phyloP scores from a whole-genome alignment of 2,329 filamentous ascomycete genomes.

The Magnaporthiopsis rhizophila region DNA sequence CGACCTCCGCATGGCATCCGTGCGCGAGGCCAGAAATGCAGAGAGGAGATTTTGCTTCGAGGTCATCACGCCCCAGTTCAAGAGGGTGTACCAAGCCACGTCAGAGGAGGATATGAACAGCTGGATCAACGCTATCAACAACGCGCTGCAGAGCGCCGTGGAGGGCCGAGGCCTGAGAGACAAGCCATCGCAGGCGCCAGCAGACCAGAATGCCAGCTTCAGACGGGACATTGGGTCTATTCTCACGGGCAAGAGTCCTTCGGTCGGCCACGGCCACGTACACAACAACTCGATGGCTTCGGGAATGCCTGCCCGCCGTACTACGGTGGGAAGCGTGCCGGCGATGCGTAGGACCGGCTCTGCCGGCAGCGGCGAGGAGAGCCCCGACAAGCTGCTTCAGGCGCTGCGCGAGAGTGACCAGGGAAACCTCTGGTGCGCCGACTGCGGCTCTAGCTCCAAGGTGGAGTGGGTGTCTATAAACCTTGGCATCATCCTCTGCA shows the following conservation, averaged over 20 bases:
- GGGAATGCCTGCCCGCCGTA: slow-evolving; percentile 67
- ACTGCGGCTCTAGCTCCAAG: slow-evolving; percentile 85
- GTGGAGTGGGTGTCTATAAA: slow-evolving; percentile 99
- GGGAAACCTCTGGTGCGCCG: slow-evolving; percentile 88
- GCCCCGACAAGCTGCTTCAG: slow-evolving; percentile 78
- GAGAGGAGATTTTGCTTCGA: slow-evolving; percentile 97
- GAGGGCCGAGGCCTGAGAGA: slow-evolving; percentile 64
- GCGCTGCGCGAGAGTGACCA: slow-evolving; percentile 83
- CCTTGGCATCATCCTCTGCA: slow-evolving; percentile 89
- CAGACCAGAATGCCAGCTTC: slow-evolving; percentile 40
- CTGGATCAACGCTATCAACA: slow-evolving; percentile 96
- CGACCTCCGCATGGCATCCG: slow-evolving; percentile 92
- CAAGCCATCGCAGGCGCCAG: slow-evolving; percentile 34
- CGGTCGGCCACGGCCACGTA: slow-evolving; percentile 48
- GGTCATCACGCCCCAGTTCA: slow-evolving; percentile 93
- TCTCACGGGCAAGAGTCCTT: slow-evolving; percentile 83
- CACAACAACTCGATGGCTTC: slow-evolving; percentile 34
- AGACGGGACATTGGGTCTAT: slow-evolving; percentile 87
- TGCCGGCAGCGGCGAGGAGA: slow-evolving; percentile 67
- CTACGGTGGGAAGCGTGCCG: slow-evolving; percentile 84
- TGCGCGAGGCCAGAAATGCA: slow-evolving; percentile 88
- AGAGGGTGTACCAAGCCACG: slow-evolving; percentile 93
- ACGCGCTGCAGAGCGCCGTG: slow-evolving; percentile 90
- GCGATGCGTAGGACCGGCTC: slow-evolving; percentile 50
- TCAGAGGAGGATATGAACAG: slow-evolving; percentile 97